Base-by-base conservation (phyloP, 208 protist genomes). In the Angomonas ambiguus region DNA sequence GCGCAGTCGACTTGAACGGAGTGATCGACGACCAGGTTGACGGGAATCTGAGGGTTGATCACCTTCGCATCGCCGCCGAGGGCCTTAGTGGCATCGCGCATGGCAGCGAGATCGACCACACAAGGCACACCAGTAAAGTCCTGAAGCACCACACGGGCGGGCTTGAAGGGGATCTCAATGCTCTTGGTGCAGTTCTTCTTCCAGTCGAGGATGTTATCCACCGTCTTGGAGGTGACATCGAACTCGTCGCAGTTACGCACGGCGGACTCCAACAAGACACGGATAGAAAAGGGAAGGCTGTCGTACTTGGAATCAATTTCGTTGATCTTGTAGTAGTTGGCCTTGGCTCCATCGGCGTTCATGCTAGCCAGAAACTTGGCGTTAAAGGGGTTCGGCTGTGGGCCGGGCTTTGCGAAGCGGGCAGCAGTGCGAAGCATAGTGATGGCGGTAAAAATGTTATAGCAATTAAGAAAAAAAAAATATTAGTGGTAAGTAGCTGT, bases 21-120 rank as follows among this genome's bases (percentile, higher is more conserved):
- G 77, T 98, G 96, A 70, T 98, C 96, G 56, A 99, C 95, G 66
- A 99, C 96, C 31, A 99, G 91, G 75, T 99, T 94, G 34, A 98
- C 96, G 28, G 97, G 97, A 64, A 98, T 97, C 62, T 96, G 82
- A 13, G 97, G 97, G 72, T 98, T 98, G 72, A 99, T 97, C 33
- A 82, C 80, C 51, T 69, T 61, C 31, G 95, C 80, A 62, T 98
- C 92, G 13, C 96, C 97, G 51, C 96, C 96, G 13, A 98, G 76
- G 41, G 79, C 71, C 75, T 94, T 88, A 62, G 90, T 95, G 16
- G 92, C 88, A 67, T 98, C 95, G 41, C 97, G 83, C 92, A 98
- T 98, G 6, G 96, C 93, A 18, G 97, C 97, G 33, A 99, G 85
- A 80, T 99, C 97, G 38, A 98, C 95, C 30, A 99, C 90, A 56